phyloP scores from a whole-genome alignment of 495 filamentous ascomycete species.

The Hypoxylon fragiforme region DNA sequence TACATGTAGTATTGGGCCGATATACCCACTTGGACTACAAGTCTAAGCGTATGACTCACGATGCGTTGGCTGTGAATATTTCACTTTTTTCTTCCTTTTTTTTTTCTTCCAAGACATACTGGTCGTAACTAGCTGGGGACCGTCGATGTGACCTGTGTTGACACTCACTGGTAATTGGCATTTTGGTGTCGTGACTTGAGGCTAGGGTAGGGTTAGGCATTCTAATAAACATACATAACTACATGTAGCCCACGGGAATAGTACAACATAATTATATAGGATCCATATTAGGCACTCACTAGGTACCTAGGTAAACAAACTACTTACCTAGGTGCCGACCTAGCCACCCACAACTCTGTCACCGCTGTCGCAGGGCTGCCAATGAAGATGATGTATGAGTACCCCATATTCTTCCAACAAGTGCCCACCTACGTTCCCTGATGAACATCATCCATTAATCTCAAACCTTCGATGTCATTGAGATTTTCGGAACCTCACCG shows the following conservation, averaged over 20 bases:
- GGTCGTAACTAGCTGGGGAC: constrained; percentile 4
- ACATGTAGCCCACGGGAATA: too few species aligned
- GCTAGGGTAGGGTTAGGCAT: constrained; percentile 13
- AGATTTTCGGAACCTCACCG: constrained; percentile 16
- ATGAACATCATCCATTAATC: constrained; percentile 16
- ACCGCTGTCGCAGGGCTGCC: constrained; percentile 28
- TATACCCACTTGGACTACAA: constrained; percentile 13
- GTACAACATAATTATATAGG: constrained; percentile 10
- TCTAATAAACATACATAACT: too few species aligned
- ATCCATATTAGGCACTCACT: constrained; percentile 9
- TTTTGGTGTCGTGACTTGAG: background rate
- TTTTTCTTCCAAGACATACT: constrained; percentile 6
- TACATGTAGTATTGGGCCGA: constrained; percentile 9
- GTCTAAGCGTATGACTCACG: constrained; percentile 27
- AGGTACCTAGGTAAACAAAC: too few species aligned
- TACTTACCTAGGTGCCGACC: background rate
- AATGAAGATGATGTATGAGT: constrained; percentile 19
- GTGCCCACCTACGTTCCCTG: constrained; percentile 20
- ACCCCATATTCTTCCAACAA: constrained; percentile 21
- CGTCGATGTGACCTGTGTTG: constrained; percentile 6
- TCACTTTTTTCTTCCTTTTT: background rate
- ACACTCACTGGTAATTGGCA: background rate
- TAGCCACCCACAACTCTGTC: constrained; percentile 1
- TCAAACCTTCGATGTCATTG: constrained; percentile 11
- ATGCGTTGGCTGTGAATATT: constrained; percentile 22